These are phyloP conservation scores for Lodderomyces theae DNA, from an alignment of 1,139 yeast species.

Conservation along the genomic window DNA sequence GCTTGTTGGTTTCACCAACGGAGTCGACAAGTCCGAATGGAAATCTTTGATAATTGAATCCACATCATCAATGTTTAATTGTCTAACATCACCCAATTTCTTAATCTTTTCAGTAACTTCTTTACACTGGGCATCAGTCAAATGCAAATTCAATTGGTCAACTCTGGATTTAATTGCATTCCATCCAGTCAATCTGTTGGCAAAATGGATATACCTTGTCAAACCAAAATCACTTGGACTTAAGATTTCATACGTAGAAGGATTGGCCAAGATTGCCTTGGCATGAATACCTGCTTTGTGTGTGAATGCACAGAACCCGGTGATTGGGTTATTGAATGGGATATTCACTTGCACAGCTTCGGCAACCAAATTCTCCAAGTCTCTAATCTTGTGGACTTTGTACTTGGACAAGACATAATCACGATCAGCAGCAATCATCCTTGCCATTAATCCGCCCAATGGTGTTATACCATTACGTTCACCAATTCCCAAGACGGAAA, in stretches of 20 bases:
- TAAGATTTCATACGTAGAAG: slow-evolving; percentile 94
- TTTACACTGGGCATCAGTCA: slow-evolving; percentile 91
- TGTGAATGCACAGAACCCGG: slow-evolving; percentile 99
- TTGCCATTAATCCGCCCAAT: slow-evolving; percentile 96
- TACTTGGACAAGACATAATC: slow-evolving; percentile 94
- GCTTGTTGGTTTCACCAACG: slow-evolving; percentile 12
- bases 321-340: slow-evolving; percentile 97
- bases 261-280: slow-evolving; percentile 96
- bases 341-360: slow-evolving; percentile 96
- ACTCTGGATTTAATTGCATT: slow-evolving; percentile 98
- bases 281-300: slow-evolving; percentile 99
- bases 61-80: slow-evolving; percentile 92
- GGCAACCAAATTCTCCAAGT: slow-evolving; percentile 92
- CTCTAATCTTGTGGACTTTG: slow-evolving; percentile 94
- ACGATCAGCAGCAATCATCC: slow-evolving; percentile 98
- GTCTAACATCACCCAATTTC: slow-evolving; percentile 92
- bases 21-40: slow-evolving; percentile 63
- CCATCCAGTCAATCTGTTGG: slow-evolving; percentile 98
- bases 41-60: slow-evolving; percentile 93
- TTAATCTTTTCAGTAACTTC: slow-evolving; percentile 93
- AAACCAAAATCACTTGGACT: slow-evolving; percentile 94
- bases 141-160: slow-evolving; percentile 87
- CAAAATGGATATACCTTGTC: slow-evolving; percentile 93
- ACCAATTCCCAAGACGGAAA: slow-evolving; percentile 95
- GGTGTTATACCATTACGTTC: slow-evolving; percentile 99